Evolutionary conservation across 352 stramenopile genomes (phyloP), one percentile per base, ranked within the genome.

Genomic region (Aphanomyces stellatus): DNA sequence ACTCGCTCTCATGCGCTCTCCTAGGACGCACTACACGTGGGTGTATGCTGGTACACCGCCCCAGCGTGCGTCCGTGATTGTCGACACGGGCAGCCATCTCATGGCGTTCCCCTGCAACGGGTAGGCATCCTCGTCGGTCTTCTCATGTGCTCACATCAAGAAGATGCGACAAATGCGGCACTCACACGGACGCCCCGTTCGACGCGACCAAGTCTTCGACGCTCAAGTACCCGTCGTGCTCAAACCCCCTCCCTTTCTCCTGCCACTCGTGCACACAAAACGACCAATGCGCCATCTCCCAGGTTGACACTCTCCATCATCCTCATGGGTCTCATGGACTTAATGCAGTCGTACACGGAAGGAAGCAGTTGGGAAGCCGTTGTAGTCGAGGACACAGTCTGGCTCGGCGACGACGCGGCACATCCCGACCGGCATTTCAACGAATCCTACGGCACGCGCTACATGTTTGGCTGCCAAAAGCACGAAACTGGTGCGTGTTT

Each of bases 301-400:
- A 80, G 72, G 76, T 82, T 56, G 13, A 30, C n/a, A 35, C 33
- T 15, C 46, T 0, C 8, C 13, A 24, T 55, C 10, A 5, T 62
- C 11, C 48, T 31, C 17, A 19, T 24, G 48, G 15, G 5, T 42
- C 37, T 22, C 10, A 7, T 8, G 53, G 25, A 48, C 24, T 33
- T 19, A 11, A 35, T 57, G 34, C 40, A 93, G 79, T 79, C 81
- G 46, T 95, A 95, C 65, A 86, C 90, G 72, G 86, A 95, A 75
- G 86, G 86, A 25, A 95, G 86, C 67, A 92, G 75, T 65, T 95
- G 86, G 86, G 74, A 88, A 11, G 86, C 84, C 10, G 78, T 80
- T 0, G 80, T 93, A 15, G 82, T 95, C 17, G 82, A 91, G 40
- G 86, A 95, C 62, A 66, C 88, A 8, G 85, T 94, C 51, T 93